Base-by-base conservation (phyloP, 768 basidiomycete genomes). In the Harrya chromipes region DNA sequence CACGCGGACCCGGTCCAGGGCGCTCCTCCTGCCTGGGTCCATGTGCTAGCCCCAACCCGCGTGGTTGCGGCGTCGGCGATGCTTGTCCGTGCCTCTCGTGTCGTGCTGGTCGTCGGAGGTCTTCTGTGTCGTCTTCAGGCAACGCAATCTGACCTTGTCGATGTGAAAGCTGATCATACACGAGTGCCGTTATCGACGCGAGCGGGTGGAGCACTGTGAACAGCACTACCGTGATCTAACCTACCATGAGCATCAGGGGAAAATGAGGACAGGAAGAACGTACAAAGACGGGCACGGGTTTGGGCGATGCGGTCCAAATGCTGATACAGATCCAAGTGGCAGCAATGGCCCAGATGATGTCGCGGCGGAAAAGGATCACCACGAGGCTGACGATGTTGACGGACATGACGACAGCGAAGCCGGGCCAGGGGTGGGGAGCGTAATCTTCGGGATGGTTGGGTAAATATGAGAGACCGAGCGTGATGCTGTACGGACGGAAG, bases 321-420 rank as follows among this genome's bases (percentile, higher is more conserved):
- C 81, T 81, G 19, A 83, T 72, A 51, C 81, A 81, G 19, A 87
- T 75, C 88, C 88, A 91, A 0, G 81, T 83, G 0, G 86, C 83
- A 1, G 84, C 84, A 13, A 84, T 72, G 31, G 83, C 81, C 85
- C 86, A 90, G 0, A 90, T 84, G 42, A 90, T 67, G 57, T 91
- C 90, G 3, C 78, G 71, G 1, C 82, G 72, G 1, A 78, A n/a
- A 3, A 76, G 58, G 33, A 89, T 65, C 26, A 87, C 76, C 31
- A 82, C 29, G 0, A 87, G 58, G 3, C 79, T 79, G 51, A 81
- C 47, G 37, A 81, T 33, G 62, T 94, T 91, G 4, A 83, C 80
- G 8, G 74, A 74, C 9, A 85, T 70, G 24, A 92, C 70, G 20
- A 85, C 80, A 3, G 77, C 82, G 39, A 94, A 83, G 0, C 86